Conservation (phyloP, 202 grass and related monocot genomes). For the Brachypodium distachyon region DNA sequence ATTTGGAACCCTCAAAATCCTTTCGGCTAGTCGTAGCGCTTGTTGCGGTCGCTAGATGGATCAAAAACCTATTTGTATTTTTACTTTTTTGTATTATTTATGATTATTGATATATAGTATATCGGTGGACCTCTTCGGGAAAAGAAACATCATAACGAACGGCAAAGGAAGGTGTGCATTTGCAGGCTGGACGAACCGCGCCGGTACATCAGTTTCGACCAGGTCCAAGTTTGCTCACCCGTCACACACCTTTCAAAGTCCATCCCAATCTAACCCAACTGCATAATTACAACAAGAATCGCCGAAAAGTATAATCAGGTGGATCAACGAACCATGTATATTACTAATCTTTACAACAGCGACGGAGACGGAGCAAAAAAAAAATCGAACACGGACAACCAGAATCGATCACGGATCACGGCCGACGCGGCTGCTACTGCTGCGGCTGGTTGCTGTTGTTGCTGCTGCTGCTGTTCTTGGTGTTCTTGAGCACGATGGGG, state of each 20-base stretch:
- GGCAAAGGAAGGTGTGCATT: no score
- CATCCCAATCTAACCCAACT: background rate
- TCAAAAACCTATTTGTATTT: no score
- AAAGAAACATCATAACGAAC: no score
- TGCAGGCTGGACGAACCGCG: background rate
- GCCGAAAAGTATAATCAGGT: background rate
- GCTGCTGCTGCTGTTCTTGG: constrained; percentile 31
- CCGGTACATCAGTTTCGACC: background rate
- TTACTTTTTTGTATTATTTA: no score
- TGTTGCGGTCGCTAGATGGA: no score
- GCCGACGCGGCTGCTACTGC: background rate
- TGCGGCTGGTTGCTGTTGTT: background rate
- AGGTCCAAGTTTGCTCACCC: background rate
- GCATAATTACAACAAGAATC: background rate
- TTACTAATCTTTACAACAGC: constrained; percentile 15
- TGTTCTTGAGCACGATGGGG: constrained; percentile 40
- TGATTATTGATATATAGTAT: no score
- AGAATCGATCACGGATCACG: background rate
- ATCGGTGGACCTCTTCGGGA: no score
- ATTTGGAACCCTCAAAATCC: no score
- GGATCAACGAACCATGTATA: background rate
- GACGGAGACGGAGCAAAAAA: background rate
- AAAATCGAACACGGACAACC: background rate
- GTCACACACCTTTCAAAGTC: background rate
- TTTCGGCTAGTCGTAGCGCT: no score